These are phyloP conservation scores for Erodium maritimum DNA, from an alignment of 345 rosid species.

Conservation along the genomic window DNA sequence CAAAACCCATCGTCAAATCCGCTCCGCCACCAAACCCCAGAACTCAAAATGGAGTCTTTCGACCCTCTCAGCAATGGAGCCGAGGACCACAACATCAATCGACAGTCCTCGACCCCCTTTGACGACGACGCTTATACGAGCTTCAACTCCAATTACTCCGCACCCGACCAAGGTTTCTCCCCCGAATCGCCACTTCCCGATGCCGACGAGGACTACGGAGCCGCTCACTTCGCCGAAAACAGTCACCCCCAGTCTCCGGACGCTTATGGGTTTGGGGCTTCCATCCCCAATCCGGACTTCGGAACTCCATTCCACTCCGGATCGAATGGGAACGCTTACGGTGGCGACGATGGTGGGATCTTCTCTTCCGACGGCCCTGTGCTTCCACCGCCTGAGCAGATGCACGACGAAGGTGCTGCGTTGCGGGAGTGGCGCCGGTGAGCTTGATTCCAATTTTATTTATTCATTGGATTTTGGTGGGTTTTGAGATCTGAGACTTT, in stretches of 20 bases:
- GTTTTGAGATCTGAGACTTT: background rate
- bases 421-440: constrained; percentile 22
- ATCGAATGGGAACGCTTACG: constrained; percentile 1
- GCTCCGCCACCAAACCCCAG: background rate
- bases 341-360: constrained; percentile 1
- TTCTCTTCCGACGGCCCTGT: constrained; percentile 16
- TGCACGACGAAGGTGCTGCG: constrained; percentile 13
- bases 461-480: too few relatives aligned
- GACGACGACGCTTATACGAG: background rate
- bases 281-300: too few relatives aligned
- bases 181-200: background rate
- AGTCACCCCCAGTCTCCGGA: too few relatives aligned
- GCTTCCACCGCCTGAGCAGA: constrained; percentile 14
- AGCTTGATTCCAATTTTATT: background rate
- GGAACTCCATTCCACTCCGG: background rate
- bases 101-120: background rate
- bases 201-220: too few relatives aligned
- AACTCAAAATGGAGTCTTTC: background rate
- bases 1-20: too few relatives aligned
- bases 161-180: background rate
- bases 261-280: too few relatives aligned
- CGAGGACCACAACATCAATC: background rate
- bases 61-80: background rate
- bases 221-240: too few relatives aligned
- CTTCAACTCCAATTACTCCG: background rate